Percentiles rank a stretch among this genome's conserved stretches.
phyloP scores from a whole-genome alignment of 352 stramenopile genomes.

The Paralagenidium karlingii region DNA sequence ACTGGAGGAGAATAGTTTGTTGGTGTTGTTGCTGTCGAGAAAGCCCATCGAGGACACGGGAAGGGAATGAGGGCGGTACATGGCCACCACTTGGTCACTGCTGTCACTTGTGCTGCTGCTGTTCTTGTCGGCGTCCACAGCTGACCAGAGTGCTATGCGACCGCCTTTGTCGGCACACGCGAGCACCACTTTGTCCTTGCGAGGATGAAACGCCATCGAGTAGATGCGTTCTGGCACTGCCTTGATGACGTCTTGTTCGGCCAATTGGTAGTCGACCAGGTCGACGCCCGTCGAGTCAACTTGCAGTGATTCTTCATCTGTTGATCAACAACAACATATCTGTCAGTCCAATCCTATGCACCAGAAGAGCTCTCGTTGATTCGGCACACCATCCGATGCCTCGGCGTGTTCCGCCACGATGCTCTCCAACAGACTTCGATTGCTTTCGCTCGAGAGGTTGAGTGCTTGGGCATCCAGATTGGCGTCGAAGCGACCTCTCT shows the following conservation, averaged over 20 bases:
- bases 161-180: conserved; percentile 64
- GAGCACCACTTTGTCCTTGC: conserved; percentile 40
- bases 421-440: conserved; percentile 22
- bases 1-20: conserved; percentile 48
- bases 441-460: conserved; percentile 15
- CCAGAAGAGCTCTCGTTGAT: too few relatives aligned
- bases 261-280: conserved; percentile 27
- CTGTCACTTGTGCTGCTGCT: too few relatives aligned
- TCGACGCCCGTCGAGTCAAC: conserved; percentile 29
- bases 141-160: conserved; percentile 56
- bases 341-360: too few relatives aligned
- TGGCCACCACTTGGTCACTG: conserved; percentile 19
- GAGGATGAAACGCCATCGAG: conserved; percentile 61
- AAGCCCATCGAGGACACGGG: conserved; percentile 65
- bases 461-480: conserved; percentile 15
- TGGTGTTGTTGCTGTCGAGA: conserved; percentile 14
- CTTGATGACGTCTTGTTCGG: conserved; percentile 51
- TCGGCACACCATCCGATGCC: conserved; percentile 18
- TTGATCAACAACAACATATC: too few relatives aligned
- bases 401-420: conserved; percentile 18
- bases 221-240: conserved; percentile 62
- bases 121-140: conserved; percentile 7
- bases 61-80: conserved; percentile 53
- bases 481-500: conserved; percentile 10
- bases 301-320: conserved; percentile 2